Conservation (phyloP, 148 eudicot genomes). For the Amaranthus cruentus region DNA sequence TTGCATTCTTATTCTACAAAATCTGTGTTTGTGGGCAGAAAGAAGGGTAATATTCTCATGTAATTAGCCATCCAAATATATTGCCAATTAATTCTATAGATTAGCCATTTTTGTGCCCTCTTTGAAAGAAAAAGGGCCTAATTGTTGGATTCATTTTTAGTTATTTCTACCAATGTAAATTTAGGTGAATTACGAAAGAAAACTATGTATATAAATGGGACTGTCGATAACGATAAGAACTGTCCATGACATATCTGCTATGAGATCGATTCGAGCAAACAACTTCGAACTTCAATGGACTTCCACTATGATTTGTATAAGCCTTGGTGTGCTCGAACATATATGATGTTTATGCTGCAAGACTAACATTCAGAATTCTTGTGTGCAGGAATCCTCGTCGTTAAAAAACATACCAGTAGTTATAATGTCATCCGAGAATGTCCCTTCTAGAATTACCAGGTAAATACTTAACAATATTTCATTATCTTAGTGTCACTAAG, state of each 20-base stretch:
- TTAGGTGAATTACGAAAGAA: background rate
- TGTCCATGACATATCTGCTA: background rate
- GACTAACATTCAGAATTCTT: constrained; percentile 2
- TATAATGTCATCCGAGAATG: constrained; percentile 97
- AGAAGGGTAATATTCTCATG: too few relatives aligned
- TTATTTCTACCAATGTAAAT: too few relatives aligned
- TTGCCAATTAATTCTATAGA: too few relatives aligned
- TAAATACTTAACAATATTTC: constrained; percentile 14
- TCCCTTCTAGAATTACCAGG: constrained; percentile 90
- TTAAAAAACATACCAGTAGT: constrained; percentile 89
- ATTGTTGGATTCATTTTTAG: too few relatives aligned
- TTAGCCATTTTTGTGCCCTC: too few relatives aligned
- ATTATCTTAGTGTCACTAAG: too few relatives aligned
- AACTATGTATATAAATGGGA: background rate
- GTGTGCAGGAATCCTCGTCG: constrained; percentile 74
- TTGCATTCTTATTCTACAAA: too few relatives aligned
- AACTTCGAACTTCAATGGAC: background rate
- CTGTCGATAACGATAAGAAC: background rate
- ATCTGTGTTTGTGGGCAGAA: too few relatives aligned
- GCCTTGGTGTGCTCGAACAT: background rate
- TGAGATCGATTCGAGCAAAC: background rate
- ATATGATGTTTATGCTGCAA: background rate
- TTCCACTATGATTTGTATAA: background rate
- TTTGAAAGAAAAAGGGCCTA: too few relatives aligned
- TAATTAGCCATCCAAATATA: too few relatives aligned